A percentile compares a stretch with the other conserved stretches of the same genome.
These are phyloP conservation scores for Avena atlantica DNA, from an alignment of 176 grass and related monocot genomes.

Conservation along the genomic window DNA sequence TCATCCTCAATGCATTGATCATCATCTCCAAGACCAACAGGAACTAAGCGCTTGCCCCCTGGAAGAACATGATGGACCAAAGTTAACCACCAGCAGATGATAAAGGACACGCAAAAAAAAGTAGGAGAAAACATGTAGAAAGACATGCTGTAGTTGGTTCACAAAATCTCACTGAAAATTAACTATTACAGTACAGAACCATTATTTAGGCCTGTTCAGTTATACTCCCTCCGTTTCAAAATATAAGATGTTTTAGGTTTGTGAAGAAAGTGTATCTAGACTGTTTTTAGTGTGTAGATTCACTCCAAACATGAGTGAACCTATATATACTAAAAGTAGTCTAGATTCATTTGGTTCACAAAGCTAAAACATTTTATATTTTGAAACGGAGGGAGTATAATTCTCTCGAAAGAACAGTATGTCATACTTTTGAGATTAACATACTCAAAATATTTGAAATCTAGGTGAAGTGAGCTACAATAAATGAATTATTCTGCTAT, in stretches of 20 bases:
- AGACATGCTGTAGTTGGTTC: not conserved
- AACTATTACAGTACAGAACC: not conserved
- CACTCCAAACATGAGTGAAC: too few relatives aligned
- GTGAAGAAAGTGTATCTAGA: too few relatives aligned
- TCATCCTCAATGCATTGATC: conserved; percentile 99
- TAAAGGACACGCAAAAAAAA: not conserved
- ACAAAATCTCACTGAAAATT: not conserved
- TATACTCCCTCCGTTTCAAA: too few relatives aligned
- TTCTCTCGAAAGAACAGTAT: not conserved
- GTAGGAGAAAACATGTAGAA: not conserved
- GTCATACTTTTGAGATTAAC: not conserved
- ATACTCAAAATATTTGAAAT: not conserved
- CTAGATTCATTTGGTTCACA: too few relatives aligned
- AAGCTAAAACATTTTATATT: too few relatives aligned
- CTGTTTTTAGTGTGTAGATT: too few relatives aligned
- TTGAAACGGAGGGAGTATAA: too few relatives aligned
- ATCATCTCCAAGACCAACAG: conserved; percentile 93
- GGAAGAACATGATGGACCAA: conserved; percentile 34
- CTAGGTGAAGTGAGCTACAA: not conserved
- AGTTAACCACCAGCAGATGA: conserved; percentile 7
- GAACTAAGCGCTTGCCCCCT: conserved; percentile 80
- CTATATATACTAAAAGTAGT: too few relatives aligned
- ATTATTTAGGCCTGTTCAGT: not conserved
- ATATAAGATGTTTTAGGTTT: too few relatives aligned
- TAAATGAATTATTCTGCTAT: conserved; percentile 1